A percentile compares a stretch with the other conserved stretches of the same genome.
These are phyloP conservation scores for Phaffia australis DNA, from an alignment of 768 basidiomycete species.

Conservation along the genomic window DNA sequence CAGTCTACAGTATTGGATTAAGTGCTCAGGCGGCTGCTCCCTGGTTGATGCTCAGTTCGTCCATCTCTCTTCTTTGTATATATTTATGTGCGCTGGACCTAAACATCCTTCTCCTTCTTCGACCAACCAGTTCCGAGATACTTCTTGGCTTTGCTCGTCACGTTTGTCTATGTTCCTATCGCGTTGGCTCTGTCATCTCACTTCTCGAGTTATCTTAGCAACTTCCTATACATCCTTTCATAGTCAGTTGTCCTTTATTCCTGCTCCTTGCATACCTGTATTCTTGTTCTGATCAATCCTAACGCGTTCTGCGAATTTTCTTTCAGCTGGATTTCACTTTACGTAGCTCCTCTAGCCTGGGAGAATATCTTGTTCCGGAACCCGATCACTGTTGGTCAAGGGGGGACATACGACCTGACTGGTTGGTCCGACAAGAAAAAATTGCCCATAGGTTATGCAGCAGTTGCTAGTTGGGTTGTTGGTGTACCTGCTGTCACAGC, in stretches of 20 bases:
- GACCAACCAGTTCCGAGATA: slow-evolving; percentile 52
- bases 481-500: slow-evolving; percentile 16
- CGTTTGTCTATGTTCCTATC: slow-evolving; percentile 49
- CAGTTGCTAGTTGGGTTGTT: slow-evolving; percentile 11
- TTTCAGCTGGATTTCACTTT: no score
- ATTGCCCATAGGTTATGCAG: slow-evolving; percentile 19
- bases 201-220: slow-evolving; percentile 10
- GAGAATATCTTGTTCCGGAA: slow-evolving; percentile 22
- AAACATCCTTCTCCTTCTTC: background rate
- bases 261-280: background rate
- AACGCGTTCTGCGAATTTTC: no score
- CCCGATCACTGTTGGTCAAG: slow-evolving; percentile 1
- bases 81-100: background rate
- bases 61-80: slow-evolving; percentile 47
- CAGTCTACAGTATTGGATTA: slow-evolving; percentile 49
- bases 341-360: slow-evolving; percentile 8
- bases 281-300: background rate
- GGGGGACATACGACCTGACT: slow-evolving; percentile 20
- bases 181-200: slow-evolving; percentile 21
- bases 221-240: slow-evolving; percentile 25
- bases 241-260: slow-evolving; percentile 22
- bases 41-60: slow-evolving; percentile 57
- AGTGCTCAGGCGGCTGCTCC: slow-evolving; percentile 18
- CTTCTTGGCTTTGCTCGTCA: slow-evolving; percentile 55
- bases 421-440: slow-evolving; percentile 15